Percentiles rank a stretch among this genome's conserved stretches.
These are phyloP conservation scores for Ceriops decandra DNA, from an alignment of 345 rosid species.

Conservation along the genomic window DNA sequence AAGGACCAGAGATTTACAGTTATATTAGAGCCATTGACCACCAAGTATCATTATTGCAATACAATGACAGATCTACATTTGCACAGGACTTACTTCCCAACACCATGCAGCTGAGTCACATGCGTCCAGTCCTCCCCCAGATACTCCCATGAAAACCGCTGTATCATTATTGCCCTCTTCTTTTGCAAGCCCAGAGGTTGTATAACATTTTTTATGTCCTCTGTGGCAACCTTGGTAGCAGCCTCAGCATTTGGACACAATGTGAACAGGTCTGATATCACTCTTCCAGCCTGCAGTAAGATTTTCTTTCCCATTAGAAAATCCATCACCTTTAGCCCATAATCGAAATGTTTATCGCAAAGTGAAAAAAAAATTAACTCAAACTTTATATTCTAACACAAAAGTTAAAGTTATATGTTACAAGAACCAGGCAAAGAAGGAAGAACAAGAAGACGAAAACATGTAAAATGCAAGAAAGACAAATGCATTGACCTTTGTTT, in stretches of 20 bases:
- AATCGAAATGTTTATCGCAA: background rate
- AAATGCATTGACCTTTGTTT: too few species aligned
- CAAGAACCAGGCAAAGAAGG: too few species aligned
- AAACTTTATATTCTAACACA: too few species aligned
- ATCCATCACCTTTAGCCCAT: background rate
- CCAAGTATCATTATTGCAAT: background rate
- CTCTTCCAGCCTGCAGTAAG: slow-evolving; percentile 41
- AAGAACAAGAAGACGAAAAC: too few species aligned
- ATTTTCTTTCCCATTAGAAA: slow-evolving; percentile 1
- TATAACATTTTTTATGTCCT: slow-evolving; percentile 47
- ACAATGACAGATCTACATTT: too few species aligned
- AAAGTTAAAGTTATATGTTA: too few species aligned
- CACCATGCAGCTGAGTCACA: slow-evolving; percentile 70
- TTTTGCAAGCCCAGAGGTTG: slow-evolving; percentile 50
- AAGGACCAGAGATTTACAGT: slow-evolving; percentile 4
- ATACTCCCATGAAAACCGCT: slow-evolving; percentile 59
- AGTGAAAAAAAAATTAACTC: background rate
- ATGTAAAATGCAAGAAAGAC: too few species aligned
- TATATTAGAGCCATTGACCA: background rate
- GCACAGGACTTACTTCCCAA: slow-evolving; percentile 56
- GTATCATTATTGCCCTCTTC: slow-evolving; percentile 58
- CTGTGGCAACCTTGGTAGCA: slow-evolving; percentile 40
- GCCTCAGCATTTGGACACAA: slow-evolving; percentile 64
- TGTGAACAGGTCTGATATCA: slow-evolving; percentile 44
- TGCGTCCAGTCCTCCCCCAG: slow-evolving; percentile 65